These are phyloP conservation scores for Amesomyces nigricolor DNA, from an alignment of 2,329 filamentous ascomycete genomes.

Conservation along the genomic window DNA sequence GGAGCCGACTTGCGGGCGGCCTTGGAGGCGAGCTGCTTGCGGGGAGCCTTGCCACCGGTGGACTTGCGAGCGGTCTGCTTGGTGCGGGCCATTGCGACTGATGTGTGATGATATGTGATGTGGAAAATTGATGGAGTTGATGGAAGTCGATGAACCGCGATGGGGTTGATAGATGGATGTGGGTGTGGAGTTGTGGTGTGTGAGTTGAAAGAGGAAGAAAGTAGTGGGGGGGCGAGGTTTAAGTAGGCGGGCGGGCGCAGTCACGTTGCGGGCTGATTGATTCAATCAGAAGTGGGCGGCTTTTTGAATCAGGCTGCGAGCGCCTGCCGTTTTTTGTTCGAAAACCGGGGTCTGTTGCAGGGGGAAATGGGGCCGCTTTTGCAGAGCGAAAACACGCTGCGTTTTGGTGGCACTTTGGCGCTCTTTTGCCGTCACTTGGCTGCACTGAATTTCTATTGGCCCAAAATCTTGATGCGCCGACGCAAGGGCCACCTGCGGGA, in stretches of 20 bases:
- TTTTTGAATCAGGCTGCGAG: conserved; percentile 22
- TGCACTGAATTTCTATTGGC: conserved; percentile 28
- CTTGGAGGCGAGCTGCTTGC: conserved; percentile 99
- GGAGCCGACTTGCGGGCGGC: conserved; percentile 97
- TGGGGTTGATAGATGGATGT: conserved; percentile 30
- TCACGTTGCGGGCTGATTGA: conserved; percentile 35
- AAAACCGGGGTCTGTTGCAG: conserved; percentile 28
- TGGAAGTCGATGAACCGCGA: conserved; percentile 25
- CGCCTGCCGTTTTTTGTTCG: conserved; percentile 25
- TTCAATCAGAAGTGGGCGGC: conserved; percentile 14
- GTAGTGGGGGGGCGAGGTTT: conserved; percentile 41
- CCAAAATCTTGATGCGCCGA: conserved; percentile 21
- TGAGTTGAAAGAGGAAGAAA: conserved; percentile 35
- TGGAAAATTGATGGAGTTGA: conserved; percentile 27
- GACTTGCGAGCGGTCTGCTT: conserved; percentile 70
- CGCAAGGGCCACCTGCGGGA: conserved; percentile 21
- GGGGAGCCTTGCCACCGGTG: conserved; percentile 71
- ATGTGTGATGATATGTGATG: conserved; percentile 27
- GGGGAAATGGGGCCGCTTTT: conserved; percentile 25
- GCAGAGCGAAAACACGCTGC: conserved; percentile 23
- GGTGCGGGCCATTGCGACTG: conserved; percentile 55
- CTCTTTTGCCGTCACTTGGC: conserved; percentile 7
- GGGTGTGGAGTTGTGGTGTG: conserved; percentile 32
- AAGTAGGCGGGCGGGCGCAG: conserved; percentile 31
- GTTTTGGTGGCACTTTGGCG: conserved; percentile 25